Percentiles rank a stretch among this genome's conserved stretches.
Conservation (phyloP, 192 early-diverging fungal genomes). For the Mortierella alpina region DNA sequence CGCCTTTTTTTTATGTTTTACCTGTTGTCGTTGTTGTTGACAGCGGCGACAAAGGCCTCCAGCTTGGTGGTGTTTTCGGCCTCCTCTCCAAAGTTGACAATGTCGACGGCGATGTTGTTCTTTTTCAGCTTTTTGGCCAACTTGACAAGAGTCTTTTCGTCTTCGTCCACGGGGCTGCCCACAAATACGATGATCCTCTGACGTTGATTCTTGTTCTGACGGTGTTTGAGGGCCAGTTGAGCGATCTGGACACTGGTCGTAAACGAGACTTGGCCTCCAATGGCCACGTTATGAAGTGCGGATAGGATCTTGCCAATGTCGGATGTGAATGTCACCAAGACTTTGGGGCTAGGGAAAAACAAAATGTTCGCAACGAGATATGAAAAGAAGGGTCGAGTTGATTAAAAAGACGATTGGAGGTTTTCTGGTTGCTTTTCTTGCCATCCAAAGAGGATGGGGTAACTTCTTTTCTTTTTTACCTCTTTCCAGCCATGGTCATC, state of each 20-base stretch:
- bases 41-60: constrained; percentile 88
- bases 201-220: constrained; percentile 95
- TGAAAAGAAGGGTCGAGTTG: not conserved
- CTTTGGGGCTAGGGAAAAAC: constrained; percentile 80
- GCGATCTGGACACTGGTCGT: constrained; percentile 94
- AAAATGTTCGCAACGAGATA: not conserved
- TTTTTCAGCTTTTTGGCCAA: constrained; percentile 98
- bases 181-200: constrained; percentile 96
- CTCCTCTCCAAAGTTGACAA: constrained; percentile 97
- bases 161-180: constrained; percentile 86
- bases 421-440: too few relatives aligned
- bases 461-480: constrained; percentile 56
- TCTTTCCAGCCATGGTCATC: constrained; percentile 94
- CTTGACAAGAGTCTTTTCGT: constrained; percentile 86
- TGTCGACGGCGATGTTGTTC: constrained; percentile 96
- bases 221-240: constrained; percentile 96
- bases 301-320: constrained; percentile 93
- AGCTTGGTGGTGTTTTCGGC: constrained; percentile 88
- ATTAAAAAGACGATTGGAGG: not conserved
- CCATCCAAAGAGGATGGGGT: too few relatives aligned
- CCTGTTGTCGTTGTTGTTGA: constrained; percentile 95
- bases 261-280: constrained; percentile 80
- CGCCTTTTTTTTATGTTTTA: constrained; percentile 17
- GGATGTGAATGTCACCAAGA: constrained; percentile 89
- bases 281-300: constrained; percentile 82